A percentile compares a stretch with the other conserved stretches of the same genome.
phyloP scores from a whole-genome alignment of 1,139 yeast species.

The Saccharomyces hybrid region DNA sequence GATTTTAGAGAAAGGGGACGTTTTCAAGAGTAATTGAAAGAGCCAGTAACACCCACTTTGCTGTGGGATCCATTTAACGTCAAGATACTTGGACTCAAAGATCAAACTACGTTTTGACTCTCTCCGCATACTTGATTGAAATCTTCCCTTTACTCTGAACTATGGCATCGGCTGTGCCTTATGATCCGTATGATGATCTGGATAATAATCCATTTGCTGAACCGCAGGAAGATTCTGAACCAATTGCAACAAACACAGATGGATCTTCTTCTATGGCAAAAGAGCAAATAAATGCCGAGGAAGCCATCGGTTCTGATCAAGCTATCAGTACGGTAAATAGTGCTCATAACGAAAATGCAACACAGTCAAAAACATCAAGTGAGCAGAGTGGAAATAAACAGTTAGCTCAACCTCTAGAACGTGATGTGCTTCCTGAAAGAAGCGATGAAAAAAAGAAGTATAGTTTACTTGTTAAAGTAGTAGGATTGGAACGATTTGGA shows the following conservation, averaged over 20 bases:
- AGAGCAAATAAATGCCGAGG: constrained; percentile 2
- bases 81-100: no score
- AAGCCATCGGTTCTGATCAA: not conserved
- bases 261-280: not conserved
- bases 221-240: constrained; percentile 5
- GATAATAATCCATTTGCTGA: constrained; percentile 25
- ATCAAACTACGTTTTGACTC: not conserved
- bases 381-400: not conserved
- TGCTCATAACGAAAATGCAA: constrained; percentile 39
- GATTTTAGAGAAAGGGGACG: not conserved
- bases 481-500: constrained; percentile 34
- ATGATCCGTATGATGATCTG: constrained; percentile 39
- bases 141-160: no score
- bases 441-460: constrained; percentile 14
- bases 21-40: constrained; percentile 1
- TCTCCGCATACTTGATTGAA: no score
- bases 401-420: not conserved
- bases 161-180: constrained; percentile 37
- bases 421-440: constrained; percentile 1
- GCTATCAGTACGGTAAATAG: constrained; percentile 26
- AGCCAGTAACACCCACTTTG: no score
- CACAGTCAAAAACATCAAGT: constrained; percentile 24
- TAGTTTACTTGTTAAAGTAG: constrained; percentile 29
- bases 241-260: constrained; percentile 27
- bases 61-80: no score